These are phyloP conservation scores for Tricholoma hemisulphureum DNA, from an alignment of 768 basidiomycete genomes.

Conservation along the genomic window DNA sequence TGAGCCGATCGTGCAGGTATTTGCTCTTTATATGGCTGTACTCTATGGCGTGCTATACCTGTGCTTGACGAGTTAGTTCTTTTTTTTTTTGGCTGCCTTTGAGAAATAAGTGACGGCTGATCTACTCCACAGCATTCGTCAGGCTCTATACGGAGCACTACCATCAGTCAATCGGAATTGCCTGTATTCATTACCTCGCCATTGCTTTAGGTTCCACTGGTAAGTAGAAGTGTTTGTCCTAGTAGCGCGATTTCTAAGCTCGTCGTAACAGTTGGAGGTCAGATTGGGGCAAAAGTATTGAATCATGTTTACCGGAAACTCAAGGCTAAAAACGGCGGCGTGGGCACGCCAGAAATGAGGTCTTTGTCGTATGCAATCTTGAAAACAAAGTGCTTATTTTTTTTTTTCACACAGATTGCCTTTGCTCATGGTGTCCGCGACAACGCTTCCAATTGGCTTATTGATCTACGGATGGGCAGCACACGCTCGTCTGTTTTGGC, in stretches of 20 bases:
- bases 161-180: slow-evolving; percentile 46
- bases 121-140: slow-evolving; percentile 43
- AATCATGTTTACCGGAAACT: slow-evolving; percentile 47
- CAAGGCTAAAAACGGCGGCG: slow-evolving; percentile 47
- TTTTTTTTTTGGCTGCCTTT: slow-evolving; percentile 1
- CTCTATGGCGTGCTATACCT: slow-evolving; percentile 52
- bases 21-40: slow-evolving; percentile 58
- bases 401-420: slow-evolving; percentile 26
- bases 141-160: slow-evolving; percentile 52
- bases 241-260: background rate
- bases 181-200: slow-evolving; percentile 62
- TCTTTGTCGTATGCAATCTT: slow-evolving; percentile 6
- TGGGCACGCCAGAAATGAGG: slow-evolving; percentile 56
- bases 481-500: slow-evolving; percentile 51
- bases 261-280: slow-evolving; percentile 31
- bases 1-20: slow-evolving; percentile 63
- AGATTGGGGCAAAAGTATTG: slow-evolving; percentile 41
- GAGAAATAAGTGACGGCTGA: slow-evolving; percentile 1
- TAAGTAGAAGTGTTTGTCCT: slow-evolving; percentile 37
- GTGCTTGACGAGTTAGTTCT: slow-evolving; percentile 36
- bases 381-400: background rate
- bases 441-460: slow-evolving; percentile 56
- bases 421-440: slow-evolving; percentile 47
- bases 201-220: slow-evolving; percentile 50
- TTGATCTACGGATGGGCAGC: slow-evolving; percentile 65